These are phyloP conservation scores for Saturnispora ahearnii DNA, from an alignment of 805 yeast genomes.

Conservation along the genomic window DNA sequence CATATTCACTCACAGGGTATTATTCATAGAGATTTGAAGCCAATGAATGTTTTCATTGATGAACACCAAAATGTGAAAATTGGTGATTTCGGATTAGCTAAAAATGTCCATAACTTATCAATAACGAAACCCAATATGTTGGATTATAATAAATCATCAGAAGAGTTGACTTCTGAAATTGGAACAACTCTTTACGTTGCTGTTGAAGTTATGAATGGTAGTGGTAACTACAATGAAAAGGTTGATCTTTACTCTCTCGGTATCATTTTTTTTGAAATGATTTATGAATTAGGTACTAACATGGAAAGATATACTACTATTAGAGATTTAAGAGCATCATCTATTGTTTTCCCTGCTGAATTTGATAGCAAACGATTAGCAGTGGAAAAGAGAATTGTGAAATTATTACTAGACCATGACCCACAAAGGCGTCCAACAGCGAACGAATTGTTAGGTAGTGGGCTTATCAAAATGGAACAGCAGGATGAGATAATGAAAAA, in stretches of 20 bases:
- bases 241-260: slow-evolving; percentile 96
- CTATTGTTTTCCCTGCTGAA: slow-evolving; percentile 61
- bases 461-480: slow-evolving; percentile 77
- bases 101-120: slow-evolving; percentile 56
- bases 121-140: slow-evolving; percentile 7
- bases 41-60: slow-evolving; percentile 92
- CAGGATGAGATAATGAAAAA: slow-evolving; percentile 86
- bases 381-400: slow-evolving; percentile 61
- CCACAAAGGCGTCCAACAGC: slow-evolving; percentile 80
- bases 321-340: slow-evolving; percentile 48
- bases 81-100: slow-evolving; percentile 97
- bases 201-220: slow-evolving; percentile 68
- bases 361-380: slow-evolving; percentile 44
- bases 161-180: slow-evolving; percentile 82
- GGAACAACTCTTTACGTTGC: slow-evolving; percentile 95
- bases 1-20: slow-evolving; percentile 92
- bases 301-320: slow-evolving; percentile 85
- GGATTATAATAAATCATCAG: slow-evolving; percentile 31
- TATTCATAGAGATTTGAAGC: slow-evolving; percentile 91
- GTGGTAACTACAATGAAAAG: slow-evolving; percentile 76
- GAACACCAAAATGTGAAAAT: slow-evolving; percentile 80
- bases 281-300: slow-evolving; percentile 72
- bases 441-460: slow-evolving; percentile 61
- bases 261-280: slow-evolving; percentile 92
- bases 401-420: slow-evolving; percentile 63